A percentile compares a stretch with the other conserved stretches of the same genome.
Evolutionary conservation across 1,139 yeast genomes (phyloP).

Genomic region (Nadsonia commutata): DNA sequence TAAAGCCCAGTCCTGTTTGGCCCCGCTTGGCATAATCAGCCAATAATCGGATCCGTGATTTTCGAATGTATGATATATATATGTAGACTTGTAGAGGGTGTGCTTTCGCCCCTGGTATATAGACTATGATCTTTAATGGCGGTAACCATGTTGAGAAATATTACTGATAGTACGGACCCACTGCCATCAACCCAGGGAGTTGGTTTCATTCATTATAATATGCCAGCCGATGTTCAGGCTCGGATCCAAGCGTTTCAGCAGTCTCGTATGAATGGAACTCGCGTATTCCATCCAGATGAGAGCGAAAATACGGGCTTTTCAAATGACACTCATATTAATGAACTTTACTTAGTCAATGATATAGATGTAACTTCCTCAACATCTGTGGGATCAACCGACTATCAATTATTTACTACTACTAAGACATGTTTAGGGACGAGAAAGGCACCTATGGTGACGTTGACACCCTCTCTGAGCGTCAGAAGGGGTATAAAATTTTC

Average conservation of each 20-base stretch:
- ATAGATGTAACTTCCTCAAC: background rate
- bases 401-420: too few species aligned
- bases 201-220: background rate
- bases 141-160: background rate
- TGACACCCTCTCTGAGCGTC: too few species aligned
- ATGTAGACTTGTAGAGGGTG: too few species aligned
- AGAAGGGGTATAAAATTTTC: background rate
- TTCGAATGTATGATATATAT: too few species aligned
- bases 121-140: background rate
- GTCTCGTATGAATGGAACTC: background rate
- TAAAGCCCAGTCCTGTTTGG: too few species aligned
- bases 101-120: too few species aligned
- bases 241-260: background rate
- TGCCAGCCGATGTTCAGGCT: slow-evolving; percentile 10
- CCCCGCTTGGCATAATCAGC: too few species aligned
- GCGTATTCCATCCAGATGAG: background rate
- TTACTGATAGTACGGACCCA: background rate
- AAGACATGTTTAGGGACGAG: too few species aligned
- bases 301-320: slow-evolving; percentile 1
- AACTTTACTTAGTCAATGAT: too few species aligned
- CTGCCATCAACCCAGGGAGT: background rate
- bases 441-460: too few species aligned
- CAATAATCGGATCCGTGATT: too few species aligned
- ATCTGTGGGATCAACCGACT: background rate
- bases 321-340: background rate